Evolutionary conservation across 2,329 filamentous ascomycete genomes (phyloP).

Genomic region (Botrytis deweyae): DNA sequence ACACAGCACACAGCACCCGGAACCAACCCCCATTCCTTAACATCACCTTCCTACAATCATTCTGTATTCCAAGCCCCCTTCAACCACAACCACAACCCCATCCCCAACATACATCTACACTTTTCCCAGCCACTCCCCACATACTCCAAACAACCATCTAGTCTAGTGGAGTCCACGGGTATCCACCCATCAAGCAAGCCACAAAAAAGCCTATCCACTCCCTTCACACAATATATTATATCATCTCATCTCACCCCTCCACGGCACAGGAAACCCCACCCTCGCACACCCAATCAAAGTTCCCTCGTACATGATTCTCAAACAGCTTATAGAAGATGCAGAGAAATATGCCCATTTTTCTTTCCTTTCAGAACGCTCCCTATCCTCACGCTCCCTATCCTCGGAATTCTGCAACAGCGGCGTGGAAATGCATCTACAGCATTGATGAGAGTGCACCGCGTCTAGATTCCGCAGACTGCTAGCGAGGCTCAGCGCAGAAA

Average conservation of each 20-base stretch:
- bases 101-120: not conserved
- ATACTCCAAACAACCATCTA: not conserved
- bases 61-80: not conserved
- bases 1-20: not conserved
- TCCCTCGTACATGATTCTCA: not conserved
- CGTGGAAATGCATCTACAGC: not conserved
- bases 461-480: too few relatives aligned
- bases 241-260: not conserved
- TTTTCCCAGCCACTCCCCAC: not conserved
- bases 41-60: too few relatives aligned
- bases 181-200: not conserved
- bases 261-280: not conserved
- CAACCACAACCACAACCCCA: not conserved
- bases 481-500: not conserved
- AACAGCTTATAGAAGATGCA: too few relatives aligned
- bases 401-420: not conserved
- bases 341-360: too few relatives aligned
- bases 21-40: too few relatives aligned
- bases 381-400: not conserved
- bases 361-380: too few relatives aligned
- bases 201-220: not conserved
- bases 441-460: not conserved
- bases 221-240: not conserved
- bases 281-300: not conserved
- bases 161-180: too few relatives aligned